Conservation (phyloP, 768 basidiomycete genomes). For the Tubosaeta brunneosetosa region DNA sequence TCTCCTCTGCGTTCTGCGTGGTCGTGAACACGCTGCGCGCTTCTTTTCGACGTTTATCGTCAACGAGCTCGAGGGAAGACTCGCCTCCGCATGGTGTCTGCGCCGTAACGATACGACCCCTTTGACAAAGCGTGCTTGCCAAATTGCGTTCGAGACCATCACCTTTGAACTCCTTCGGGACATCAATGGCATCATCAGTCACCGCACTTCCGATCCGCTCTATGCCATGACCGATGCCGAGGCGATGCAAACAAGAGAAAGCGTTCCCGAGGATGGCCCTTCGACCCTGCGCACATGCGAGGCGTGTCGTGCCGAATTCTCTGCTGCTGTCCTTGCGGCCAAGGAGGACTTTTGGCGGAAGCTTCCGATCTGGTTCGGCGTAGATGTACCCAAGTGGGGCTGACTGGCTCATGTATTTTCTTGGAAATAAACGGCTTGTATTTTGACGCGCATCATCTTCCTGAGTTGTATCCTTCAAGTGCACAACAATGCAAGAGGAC, state of each 20-base stretch:
- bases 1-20: slow-evolving; percentile 56
- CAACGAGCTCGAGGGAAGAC: slow-evolving; percentile 65
- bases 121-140: slow-evolving; percentile 50
- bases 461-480: too few species aligned
- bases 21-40: slow-evolving; percentile 67
- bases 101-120: slow-evolving; percentile 45
- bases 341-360: slow-evolving; percentile 63
- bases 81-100: slow-evolving; percentile 45
- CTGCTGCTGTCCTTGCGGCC: slow-evolving; percentile 51
- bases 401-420: slow-evolving; percentile 18
- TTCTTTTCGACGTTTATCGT: slow-evolving; percentile 76
- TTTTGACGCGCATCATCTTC: too few species aligned
- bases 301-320: slow-evolving; percentile 58
- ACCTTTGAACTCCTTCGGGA: slow-evolving; percentile 73
- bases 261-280: slow-evolving; percentile 38
- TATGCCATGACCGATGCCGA: slow-evolving; percentile 66
- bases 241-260: slow-evolving; percentile 58
- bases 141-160: slow-evolving; percentile 67
- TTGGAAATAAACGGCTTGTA: too few species aligned
- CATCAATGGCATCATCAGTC: slow-evolving; percentile 61
- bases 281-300: slow-evolving; percentile 58
- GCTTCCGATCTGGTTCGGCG: slow-evolving; percentile 62
- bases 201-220: slow-evolving; percentile 65
- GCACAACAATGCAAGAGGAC: not conserved
- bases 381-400: slow-evolving; percentile 43